Conservation (phyloP, 2,329 filamentous ascomycete genomes). For the Fusarium albosuccineum region DNA sequence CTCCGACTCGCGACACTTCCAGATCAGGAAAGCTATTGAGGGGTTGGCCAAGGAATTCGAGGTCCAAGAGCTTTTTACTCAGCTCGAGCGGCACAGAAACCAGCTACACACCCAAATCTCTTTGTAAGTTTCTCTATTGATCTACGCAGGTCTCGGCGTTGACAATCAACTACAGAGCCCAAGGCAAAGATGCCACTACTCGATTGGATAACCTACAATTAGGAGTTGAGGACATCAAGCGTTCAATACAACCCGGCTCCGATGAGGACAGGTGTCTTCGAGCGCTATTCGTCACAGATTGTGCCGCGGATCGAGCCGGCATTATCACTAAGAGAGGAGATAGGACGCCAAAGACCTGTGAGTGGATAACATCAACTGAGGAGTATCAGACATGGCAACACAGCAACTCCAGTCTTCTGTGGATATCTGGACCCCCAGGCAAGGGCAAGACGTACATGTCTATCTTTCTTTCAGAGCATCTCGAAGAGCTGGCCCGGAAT, state of each 20-base stretch:
- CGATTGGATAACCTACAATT: not conserved
- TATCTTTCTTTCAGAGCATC: constrained; percentile 5
- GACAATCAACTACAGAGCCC: not conserved
- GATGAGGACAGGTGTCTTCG: not conserved
- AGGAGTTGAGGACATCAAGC: not conserved
- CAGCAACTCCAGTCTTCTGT: not conserved
- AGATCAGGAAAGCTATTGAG: not conserved
- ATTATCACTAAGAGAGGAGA: constrained; percentile 5
- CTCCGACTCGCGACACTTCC: not conserved
- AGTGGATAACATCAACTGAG: constrained; percentile 1
- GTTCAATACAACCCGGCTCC: not conserved
- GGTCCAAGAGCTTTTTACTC: not conserved
- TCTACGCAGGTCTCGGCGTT: not conserved
- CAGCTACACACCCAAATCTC: not conserved
- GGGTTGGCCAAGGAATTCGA: not conserved
- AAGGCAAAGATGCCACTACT: not conserved
- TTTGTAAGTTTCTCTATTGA: not conserved
- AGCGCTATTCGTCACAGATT: constrained; percentile 6
- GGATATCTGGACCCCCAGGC: constrained; percentile 4
- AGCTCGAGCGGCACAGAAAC: not conserved
- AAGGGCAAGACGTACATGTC: constrained; percentile 10
- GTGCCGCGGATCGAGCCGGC: not conserved
- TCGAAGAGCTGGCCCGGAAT: not conserved
- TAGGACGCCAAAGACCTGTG: not conserved
- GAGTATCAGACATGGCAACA: not conserved